Evolutionary conservation across 2,329 filamentous ascomycete genomes (phyloP).

Genomic region (Neodidymelliopsis sp.): DNA sequence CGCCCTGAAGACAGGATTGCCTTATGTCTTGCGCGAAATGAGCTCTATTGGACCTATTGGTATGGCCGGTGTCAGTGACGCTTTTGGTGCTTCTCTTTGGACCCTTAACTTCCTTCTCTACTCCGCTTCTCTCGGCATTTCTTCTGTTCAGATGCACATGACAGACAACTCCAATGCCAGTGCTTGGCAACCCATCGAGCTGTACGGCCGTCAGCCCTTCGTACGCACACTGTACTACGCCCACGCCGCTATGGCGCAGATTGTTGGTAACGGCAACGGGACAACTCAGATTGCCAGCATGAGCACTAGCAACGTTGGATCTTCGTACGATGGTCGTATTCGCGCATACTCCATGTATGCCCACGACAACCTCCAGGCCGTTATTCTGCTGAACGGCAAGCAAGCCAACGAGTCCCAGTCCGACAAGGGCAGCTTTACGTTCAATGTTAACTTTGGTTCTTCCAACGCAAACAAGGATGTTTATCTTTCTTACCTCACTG

Average conservation of each 20-base stretch:
- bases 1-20: slow-evolving; percentile 51
- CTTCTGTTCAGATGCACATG: slow-evolving; percentile 62
- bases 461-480: slow-evolving; percentile 52
- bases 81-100: slow-evolving; percentile 60
- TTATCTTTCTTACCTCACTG: slow-evolving; percentile 59
- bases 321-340: slow-evolving; percentile 52
- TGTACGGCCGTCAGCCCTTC: slow-evolving; percentile 51
- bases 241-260: slow-evolving; percentile 59
- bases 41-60: slow-evolving; percentile 60
- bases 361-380: slow-evolving; percentile 50
- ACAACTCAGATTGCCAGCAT: slow-evolving; percentile 54
- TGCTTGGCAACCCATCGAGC: slow-evolving; percentile 58
- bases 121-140: slow-evolving; percentile 56
- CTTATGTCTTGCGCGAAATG: slow-evolving; percentile 62
- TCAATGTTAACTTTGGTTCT: slow-evolving; percentile 53
- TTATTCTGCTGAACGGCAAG: slow-evolving; percentile 58
- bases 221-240: slow-evolving; percentile 61
- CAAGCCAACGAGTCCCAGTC: slow-evolving; percentile 51
- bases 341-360: slow-evolving; percentile 57
- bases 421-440: slow-evolving; percentile 51
- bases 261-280: slow-evolving; percentile 57
- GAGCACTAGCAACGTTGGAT: slow-evolving; percentile 39
- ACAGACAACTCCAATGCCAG: slow-evolving; percentile 61
- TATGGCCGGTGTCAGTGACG: slow-evolving; percentile 55
- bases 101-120: slow-evolving; percentile 62